Conservation (phyloP, 2,329 filamentous ascomycete genomes). For the Chaetomium sp. region DNA sequence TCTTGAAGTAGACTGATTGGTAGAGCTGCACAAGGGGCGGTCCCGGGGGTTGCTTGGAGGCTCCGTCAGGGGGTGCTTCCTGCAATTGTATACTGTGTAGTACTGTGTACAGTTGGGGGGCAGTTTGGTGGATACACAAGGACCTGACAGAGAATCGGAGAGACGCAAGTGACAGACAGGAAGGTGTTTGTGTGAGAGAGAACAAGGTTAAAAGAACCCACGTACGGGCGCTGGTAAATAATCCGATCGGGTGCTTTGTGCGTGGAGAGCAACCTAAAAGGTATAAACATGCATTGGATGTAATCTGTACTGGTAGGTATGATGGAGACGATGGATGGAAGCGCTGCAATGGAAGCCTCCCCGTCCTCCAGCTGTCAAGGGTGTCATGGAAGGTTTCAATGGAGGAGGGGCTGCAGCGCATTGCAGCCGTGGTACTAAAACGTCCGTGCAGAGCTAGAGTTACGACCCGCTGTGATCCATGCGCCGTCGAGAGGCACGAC, state of each 20-base stretch:
- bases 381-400: neutral
- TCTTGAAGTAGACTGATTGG: constrained; percentile 31
- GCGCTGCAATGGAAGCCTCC: neutral
- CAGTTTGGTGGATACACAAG: constrained; percentile 12
- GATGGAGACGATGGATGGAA: neutral
- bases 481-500: neutral
- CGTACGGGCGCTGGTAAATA: neutral
- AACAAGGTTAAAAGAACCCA: neutral
- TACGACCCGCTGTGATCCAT: neutral
- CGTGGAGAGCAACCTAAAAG: neutral
- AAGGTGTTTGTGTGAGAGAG: neutral
- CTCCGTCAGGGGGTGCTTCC: constrained; percentile 11
- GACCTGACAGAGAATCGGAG: neutral
- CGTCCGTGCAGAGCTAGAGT: neutral
- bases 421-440: neutral
- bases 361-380: neutral
- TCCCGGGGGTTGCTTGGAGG: constrained; percentile 20
- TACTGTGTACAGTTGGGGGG: neutral
- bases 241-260: neutral
- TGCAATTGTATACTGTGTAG: neutral
- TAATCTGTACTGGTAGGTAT: neutral
- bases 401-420: neutral
- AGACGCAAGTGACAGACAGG: neutral
- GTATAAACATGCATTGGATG: neutral
- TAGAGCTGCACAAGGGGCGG: constrained; percentile 24